phyloP scores from a whole-genome alignment of 139 green algal genomes.

The Raphidocelis subcapitata region DNA sequence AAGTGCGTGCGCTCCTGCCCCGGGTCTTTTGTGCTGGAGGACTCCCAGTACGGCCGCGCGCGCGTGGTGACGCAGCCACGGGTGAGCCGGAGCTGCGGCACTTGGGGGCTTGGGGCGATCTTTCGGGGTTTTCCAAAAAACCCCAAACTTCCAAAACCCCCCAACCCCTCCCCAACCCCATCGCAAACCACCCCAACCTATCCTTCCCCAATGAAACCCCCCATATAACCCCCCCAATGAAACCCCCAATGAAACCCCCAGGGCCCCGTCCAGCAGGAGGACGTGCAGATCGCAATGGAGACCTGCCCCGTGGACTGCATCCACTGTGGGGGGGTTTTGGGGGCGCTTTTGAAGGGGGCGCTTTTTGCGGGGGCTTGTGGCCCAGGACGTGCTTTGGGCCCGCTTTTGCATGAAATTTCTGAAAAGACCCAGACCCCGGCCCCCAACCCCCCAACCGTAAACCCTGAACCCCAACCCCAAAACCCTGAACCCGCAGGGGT shows the following conservation, averaged over 20 bases:
- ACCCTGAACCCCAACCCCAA: background rate
- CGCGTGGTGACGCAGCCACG: conserved; percentile 28
- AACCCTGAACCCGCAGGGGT: conserved; percentile 18
- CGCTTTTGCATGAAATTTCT: background rate
- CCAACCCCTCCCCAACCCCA: no score
- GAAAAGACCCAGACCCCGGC: background rate
- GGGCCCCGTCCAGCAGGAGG: conserved; percentile 5
- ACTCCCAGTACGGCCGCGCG: conserved; percentile 46
- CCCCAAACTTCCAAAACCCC: no score
- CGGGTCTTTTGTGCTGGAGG: conserved; percentile 40
- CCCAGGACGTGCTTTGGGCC: background rate
- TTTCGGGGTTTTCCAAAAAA: no score
- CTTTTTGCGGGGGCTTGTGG: background rate
- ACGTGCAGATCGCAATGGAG: conserved; percentile 48
- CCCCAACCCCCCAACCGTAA: background rate
- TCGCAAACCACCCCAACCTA: no score
- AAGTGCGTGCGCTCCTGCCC: conserved; percentile 47
- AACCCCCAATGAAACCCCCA: no score
- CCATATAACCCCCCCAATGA: no score
- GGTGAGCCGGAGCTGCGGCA: no score
- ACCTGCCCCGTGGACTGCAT: conserved; percentile 59
- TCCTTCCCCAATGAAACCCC: no score
- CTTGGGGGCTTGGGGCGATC: no score
- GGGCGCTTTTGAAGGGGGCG: background rate
- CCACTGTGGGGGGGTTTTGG: conserved; percentile 35